A percentile compares a stretch with the other conserved stretches of the same genome.
phyloP scores from a whole-genome alignment of 352 stramenopile species.

The Lagenidium sp. region DNA sequence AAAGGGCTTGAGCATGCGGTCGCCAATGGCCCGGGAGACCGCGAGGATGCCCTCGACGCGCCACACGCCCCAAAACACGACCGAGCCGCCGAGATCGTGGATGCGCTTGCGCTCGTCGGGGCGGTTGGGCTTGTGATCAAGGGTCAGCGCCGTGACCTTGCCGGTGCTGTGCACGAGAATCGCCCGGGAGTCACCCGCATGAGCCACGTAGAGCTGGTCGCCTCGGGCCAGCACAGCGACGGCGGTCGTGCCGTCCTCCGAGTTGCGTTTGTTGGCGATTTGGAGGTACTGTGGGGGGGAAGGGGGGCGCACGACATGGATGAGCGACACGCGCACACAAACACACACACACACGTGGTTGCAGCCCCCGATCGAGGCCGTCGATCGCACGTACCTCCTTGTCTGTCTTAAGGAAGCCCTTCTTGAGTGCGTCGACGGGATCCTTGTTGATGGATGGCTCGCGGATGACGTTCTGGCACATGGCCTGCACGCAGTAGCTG shows the following conservation, averaged over 20 bases:
- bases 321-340: not conserved
- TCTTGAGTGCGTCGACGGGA: slow-evolving; percentile 58
- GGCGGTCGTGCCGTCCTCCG: slow-evolving; percentile 87
- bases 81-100: slow-evolving; percentile 77
- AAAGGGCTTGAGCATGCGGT: slow-evolving; percentile 89
- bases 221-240: slow-evolving; percentile 72
- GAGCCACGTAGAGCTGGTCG: slow-evolving; percentile 79
- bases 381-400: slow-evolving; percentile 55
- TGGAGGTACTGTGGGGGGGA: slow-evolving; percentile 52
- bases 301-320: not conserved
- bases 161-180: slow-evolving; percentile 78
- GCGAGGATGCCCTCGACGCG: slow-evolving; percentile 91
- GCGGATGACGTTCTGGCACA: slow-evolving; percentile 78
- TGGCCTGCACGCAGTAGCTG: slow-evolving; percentile 74
- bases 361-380: not conserved
- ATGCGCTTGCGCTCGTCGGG: slow-evolving; percentile 87
- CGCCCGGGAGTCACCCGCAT: slow-evolving; percentile 86
- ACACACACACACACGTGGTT: too few relatives aligned
- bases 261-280: slow-evolving; percentile 71
- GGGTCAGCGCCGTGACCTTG: slow-evolving; percentile 70
- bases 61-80: slow-evolving; percentile 90
- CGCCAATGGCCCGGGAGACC: slow-evolving; percentile 89
- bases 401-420: slow-evolving; percentile 72
- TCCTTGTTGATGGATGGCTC: slow-evolving; percentile 60
- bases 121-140: slow-evolving; percentile 89